phyloP scores from a whole-genome alignment of 306 rosid species.

The Sphenostylis stenocarpa region DNA sequence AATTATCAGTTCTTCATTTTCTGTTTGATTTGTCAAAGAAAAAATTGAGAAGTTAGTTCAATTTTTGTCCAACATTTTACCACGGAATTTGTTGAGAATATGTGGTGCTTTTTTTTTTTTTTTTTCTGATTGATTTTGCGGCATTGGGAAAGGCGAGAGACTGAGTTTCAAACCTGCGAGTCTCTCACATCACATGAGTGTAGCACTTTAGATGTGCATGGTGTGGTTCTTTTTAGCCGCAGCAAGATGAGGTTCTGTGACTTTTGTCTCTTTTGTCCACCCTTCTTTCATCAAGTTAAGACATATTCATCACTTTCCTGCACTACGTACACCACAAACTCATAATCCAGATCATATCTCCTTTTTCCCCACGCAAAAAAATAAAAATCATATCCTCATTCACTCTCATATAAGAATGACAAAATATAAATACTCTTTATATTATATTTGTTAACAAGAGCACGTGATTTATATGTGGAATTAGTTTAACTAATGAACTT shows the following conservation, averaged over 20 bases:
- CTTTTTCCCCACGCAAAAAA: conserved; percentile 2
- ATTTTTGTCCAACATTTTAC: not conserved
- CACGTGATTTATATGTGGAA: conserved; percentile 7
- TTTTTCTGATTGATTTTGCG: not conserved
- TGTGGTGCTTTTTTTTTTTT: not conserved
- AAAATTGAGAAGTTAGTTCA: not conserved
- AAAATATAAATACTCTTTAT: not conserved
- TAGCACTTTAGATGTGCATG: not conserved
- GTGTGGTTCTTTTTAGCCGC: conserved; percentile 43
- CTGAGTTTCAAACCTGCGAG: not conserved
- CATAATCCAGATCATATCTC: not conserved
- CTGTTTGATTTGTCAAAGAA: not conserved
- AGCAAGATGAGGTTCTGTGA: conserved; percentile 49
- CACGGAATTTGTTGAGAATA: not conserved
- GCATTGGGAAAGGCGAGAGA: not conserved
- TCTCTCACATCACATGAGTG: conserved; percentile 15
- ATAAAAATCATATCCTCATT: not conserved
- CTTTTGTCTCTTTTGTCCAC: conserved; percentile 23
- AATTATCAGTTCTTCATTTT: not conserved
- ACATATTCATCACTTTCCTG: conserved; percentile 15
- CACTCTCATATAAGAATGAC: not conserved
- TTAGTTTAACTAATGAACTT: conserved; percentile 11
- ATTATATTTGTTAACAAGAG: not conserved
- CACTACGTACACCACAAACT: conserved; percentile 5
- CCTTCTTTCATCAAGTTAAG: conserved; percentile 37